Base-by-base conservation (phyloP, 768 basidiomycete species). In the Boletus sp. region DNA sequence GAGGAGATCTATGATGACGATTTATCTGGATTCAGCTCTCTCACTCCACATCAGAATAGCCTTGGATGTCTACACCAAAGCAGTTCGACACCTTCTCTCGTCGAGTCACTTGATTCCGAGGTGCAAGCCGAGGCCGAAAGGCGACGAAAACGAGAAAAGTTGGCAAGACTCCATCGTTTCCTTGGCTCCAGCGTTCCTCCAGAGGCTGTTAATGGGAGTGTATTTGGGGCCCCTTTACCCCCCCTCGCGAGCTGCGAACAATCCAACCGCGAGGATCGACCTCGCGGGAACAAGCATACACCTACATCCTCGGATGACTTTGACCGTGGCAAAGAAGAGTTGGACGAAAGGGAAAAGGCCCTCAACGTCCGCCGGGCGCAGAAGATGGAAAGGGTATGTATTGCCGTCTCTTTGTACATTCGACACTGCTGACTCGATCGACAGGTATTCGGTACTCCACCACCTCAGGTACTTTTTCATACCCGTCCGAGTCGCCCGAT, bases 351-450 rank as follows among this genome's bases (percentile, higher is more conserved):
- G 58, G 89, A 92, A 66, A 90, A 90, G 73, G 85, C 87, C 14
- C 80, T 87, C 64, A 88, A 88, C 63, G 89, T 93, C 43, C 79
- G 84, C 46, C 74, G 91, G 47, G 90, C 89, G 37, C 78, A 85
- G 65, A 93, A 93, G 72, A 92, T 93, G 89, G 89, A 92, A 71
- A 87, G 88, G 83, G 90, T 88, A 51, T 30, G 77, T 32, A 38
- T 10, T 17, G 21, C 44, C 3, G 6, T 42, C 29, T 38, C 34
- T 1, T 34, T 13, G 27, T 25, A 25, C 9, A 5, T 48, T 29
- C 21, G 29, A 43, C 29, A 32, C 23, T 23, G 42, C 59, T 58
- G 43, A 51, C 23, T 39, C 38, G 50, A 41, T 46, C 14, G 13
- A 8, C 64, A 93, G 90, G 79, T 93, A 59, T 93, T 93, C 63